A percentile compares a stretch with the other conserved stretches of the same genome.
Evolutionary conservation across 352 stramenopile species (phyloP).

Genomic region (Thalassiosira mediterranea): DNA sequence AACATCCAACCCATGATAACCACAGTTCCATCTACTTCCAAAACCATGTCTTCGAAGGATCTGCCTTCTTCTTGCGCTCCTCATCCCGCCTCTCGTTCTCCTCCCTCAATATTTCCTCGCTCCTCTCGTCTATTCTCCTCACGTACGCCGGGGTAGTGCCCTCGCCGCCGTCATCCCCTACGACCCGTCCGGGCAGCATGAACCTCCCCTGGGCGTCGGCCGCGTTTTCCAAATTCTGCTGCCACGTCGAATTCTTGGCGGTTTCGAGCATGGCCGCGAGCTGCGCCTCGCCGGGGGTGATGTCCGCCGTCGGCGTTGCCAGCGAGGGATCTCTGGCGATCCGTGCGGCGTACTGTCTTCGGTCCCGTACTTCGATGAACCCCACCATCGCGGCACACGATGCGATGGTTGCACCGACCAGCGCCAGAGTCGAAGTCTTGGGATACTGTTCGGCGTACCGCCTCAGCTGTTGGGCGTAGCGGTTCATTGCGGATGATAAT

Average conservation of each 20-base stretch:
- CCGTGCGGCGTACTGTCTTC: background rate
- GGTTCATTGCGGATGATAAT: no score
- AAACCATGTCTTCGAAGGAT: constrained; percentile 35
- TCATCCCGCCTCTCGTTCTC: constrained; percentile 42
- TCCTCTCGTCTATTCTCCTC: constrained; percentile 60
- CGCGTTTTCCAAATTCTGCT: constrained; percentile 70
- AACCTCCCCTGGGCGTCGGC: constrained; percentile 63
- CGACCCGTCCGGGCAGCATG: constrained; percentile 51
- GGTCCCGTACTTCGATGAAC: constrained; percentile 30
- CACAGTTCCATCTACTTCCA: constrained; percentile 21
- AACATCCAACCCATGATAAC: no score
- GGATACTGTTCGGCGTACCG: constrained; percentile 42
- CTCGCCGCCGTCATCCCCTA: constrained; percentile 18
- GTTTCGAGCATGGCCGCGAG: constrained; percentile 73
- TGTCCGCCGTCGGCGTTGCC: background rate
- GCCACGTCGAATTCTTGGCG: constrained; percentile 62
- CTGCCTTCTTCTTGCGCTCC: constrained; percentile 20
- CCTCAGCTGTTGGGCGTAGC: constrained; percentile 19
- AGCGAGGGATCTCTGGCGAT: background rate
- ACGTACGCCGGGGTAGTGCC: constrained; percentile 49
- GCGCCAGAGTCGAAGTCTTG: constrained; percentile 20
- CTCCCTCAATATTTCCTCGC: constrained; percentile 59
- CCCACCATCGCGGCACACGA: constrained; percentile 30
- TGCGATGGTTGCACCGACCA: constrained; percentile 24
- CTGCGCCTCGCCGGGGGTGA: constrained; percentile 32